Evolutionary conservation across 2,329 filamentous ascomycete species (phyloP).

Genomic region (Rugonectria rugulosa): DNA sequence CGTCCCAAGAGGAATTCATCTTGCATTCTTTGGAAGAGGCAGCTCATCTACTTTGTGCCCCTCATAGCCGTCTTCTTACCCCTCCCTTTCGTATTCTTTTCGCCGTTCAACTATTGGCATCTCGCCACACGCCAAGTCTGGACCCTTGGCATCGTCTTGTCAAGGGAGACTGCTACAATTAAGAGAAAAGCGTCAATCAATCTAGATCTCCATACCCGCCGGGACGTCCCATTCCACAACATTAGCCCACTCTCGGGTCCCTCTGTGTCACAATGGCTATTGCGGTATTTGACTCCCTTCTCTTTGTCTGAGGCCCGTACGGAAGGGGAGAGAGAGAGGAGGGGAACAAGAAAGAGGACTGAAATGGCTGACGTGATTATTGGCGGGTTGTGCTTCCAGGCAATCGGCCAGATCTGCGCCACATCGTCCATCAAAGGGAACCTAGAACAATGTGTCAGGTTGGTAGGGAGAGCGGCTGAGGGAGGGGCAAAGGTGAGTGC

Average conservation of each 20-base stretch:
- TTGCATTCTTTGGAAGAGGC: too few species aligned
- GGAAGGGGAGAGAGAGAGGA: neutral
- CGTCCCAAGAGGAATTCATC: too few species aligned
- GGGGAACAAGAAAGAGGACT: neutral
- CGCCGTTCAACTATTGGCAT: too few species aligned
- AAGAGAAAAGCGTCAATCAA: too few species aligned
- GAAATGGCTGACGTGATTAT: conserved; percentile 13
- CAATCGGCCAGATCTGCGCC: conserved; percentile 89
- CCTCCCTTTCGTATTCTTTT: too few species aligned
- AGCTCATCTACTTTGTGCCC: too few species aligned
- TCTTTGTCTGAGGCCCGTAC: conserved; percentile 11
- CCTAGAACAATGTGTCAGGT: conserved; percentile 75
- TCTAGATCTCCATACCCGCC: too few species aligned
- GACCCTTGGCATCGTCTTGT: neutral
- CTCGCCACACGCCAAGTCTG: too few species aligned
- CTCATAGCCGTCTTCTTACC: too few species aligned
- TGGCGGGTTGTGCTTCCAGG: conserved; percentile 57
- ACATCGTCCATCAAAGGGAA: conserved; percentile 81
- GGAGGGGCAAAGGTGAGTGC: conserved; percentile 78
- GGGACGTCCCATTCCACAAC: conserved; percentile 2
- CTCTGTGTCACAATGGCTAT: conserved; percentile 33
- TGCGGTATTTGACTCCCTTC: conserved; percentile 28
- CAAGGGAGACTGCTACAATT: neutral
- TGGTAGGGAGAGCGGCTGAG: conserved; percentile 75
- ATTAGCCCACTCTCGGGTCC: conserved; percentile 3